phyloP scores from a whole-genome alignment of 805 yeast species.

The Schwanniomyces yamadae region DNA sequence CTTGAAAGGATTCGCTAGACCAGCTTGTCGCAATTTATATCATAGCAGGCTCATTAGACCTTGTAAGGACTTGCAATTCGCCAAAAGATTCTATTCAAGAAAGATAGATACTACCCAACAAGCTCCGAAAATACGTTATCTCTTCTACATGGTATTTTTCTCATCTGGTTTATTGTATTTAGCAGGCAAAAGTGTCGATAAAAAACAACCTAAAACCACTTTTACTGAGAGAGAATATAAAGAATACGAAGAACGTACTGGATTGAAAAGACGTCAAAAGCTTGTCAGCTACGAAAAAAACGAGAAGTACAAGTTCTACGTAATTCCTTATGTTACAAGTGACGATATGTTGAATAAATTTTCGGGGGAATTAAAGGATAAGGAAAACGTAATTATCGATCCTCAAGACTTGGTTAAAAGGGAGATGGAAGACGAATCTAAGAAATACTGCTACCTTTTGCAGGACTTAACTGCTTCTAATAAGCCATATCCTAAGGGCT shows the following conservation, averaged over 20 bases:
- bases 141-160: slow-evolving; percentile 33
- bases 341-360: slow-evolving; percentile 19
- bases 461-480: slow-evolving; percentile 36
- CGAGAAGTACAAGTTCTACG: slow-evolving; percentile 42
- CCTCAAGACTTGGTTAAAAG: slow-evolving; percentile 47
- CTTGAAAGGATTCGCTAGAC: no score
- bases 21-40: no score
- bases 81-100: background rate
- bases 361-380: slow-evolving; percentile 15
- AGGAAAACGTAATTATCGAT: slow-evolving; percentile 44
- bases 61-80: background rate
- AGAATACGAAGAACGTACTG: slow-evolving; percentile 48
- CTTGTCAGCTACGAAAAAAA: slow-evolving; percentile 38
- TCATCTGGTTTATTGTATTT: slow-evolving; percentile 33
- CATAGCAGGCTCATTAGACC: no score
- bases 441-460: slow-evolving; percentile 53
- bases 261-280: slow-evolving; percentile 50
- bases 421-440: slow-evolving; percentile 43
- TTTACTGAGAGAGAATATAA: slow-evolving; percentile 50
- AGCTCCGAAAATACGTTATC: slow-evolving; percentile 34
- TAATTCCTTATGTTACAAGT: slow-evolving; percentile 32
- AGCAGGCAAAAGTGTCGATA: slow-evolving; percentile 29
- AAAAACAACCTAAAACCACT: slow-evolving; percentile 31
- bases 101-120: slow-evolving; percentile 7
- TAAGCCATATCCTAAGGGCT: slow-evolving; percentile 41